Conservation (phyloP, 164 flowering plant species). For the Vitis riparia region DNA sequence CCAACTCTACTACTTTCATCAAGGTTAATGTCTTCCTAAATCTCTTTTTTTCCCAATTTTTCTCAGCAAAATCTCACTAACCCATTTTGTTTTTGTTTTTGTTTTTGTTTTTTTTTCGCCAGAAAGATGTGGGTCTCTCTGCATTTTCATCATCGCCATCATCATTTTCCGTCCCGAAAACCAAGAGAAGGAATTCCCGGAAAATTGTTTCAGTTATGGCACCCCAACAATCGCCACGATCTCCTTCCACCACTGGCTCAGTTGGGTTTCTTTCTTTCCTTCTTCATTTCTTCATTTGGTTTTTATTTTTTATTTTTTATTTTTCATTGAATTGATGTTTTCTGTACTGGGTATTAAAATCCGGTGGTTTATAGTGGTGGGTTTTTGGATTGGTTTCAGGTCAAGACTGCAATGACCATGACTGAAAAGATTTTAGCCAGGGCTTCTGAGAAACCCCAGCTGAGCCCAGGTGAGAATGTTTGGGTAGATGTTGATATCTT, state of each 20-base stretch:
- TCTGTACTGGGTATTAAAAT: background rate
- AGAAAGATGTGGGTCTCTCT: constrained; percentile 51
- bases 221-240: constrained; percentile 69
- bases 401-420: constrained; percentile 91
- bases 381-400: constrained; percentile 39
- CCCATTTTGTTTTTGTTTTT: background rate
- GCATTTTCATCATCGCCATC: constrained; percentile 36
- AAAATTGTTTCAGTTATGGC: constrained; percentile 74
- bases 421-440: constrained; percentile 93
- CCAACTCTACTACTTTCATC: constrained; percentile 16
- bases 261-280: constrained; percentile 33
- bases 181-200: constrained; percentile 38
- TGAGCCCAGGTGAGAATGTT: constrained; percentile 91
- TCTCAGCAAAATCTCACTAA: background rate
- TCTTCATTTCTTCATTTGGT: background rate
- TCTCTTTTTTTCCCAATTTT: no score
- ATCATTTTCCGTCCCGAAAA: constrained; percentile 27
- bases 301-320: background rate
- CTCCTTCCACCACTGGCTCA: constrained; percentile 85
- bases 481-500: constrained; percentile 94
- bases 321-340: constrained; percentile 3
- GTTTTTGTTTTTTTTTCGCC: background rate
- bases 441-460: constrained; percentile 74
- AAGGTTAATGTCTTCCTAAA: no score
- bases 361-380: constrained; percentile 1